Evolutionary conservation across 2,329 filamentous ascomycete species (phyloP).

Genomic region (Penicillium sp.): DNA sequence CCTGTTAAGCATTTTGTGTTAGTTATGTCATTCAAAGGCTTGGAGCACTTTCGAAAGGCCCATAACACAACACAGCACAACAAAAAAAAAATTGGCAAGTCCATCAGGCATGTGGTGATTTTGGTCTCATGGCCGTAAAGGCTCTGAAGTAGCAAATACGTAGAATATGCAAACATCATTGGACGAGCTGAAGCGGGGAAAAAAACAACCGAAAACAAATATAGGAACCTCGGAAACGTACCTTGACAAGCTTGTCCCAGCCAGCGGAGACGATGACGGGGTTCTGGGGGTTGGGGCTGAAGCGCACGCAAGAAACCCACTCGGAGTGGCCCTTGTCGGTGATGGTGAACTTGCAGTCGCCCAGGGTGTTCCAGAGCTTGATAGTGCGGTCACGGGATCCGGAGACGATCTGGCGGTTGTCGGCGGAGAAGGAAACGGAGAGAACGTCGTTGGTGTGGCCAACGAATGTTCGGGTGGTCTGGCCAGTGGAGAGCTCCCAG

Average conservation of each 20-base stretch:
- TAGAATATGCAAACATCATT: constrained; percentile 90
- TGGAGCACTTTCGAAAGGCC: not conserved
- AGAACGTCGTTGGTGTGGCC: constrained; percentile 99
- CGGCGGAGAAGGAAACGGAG: constrained; percentile 99
- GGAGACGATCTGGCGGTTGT: constrained; percentile 99
- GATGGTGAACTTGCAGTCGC: constrained; percentile 99
- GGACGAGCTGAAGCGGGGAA: constrained; percentile 36
- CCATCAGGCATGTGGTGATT: constrained; percentile 71
- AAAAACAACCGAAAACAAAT: constrained; percentile 1
- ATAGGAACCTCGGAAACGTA: constrained; percentile 57
- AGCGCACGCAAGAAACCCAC: constrained; percentile 99
- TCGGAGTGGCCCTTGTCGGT: constrained; percentile 99
- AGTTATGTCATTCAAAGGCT: constrained; percentile 17
- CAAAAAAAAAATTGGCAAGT: constrained; percentile 25
- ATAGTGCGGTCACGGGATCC: constrained; percentile 97
- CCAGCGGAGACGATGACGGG: constrained; percentile 97
- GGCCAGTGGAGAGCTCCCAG: constrained; percentile 97
- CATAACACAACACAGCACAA: constrained; percentile 20
- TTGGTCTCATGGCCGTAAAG: constrained; percentile 93
- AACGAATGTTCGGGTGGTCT: constrained; percentile 96
- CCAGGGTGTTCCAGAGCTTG: constrained; percentile 99
- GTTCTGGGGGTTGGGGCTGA: constrained; percentile 99
- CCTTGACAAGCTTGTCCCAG: constrained; percentile 99
- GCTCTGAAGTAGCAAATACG: constrained; percentile 99
- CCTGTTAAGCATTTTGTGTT: constrained; percentile 59